phyloP scores from a whole-genome alignment of 75 land plant genomes.

The Cryptomeria japonica region DNA sequence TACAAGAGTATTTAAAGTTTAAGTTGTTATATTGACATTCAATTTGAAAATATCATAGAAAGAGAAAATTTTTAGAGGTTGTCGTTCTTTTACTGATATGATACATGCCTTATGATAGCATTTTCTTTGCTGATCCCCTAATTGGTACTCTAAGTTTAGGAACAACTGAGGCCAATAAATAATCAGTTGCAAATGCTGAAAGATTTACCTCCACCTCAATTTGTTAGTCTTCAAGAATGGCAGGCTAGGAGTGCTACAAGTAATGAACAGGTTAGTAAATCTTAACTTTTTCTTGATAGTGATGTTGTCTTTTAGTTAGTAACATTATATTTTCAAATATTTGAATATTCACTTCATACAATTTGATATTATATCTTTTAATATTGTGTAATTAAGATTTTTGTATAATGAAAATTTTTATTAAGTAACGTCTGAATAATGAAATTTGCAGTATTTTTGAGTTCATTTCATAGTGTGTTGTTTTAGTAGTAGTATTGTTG shows the following conservation, averaged over 20 bases:
- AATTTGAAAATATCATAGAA: not conserved
- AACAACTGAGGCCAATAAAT: not conserved
- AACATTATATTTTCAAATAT: no score
- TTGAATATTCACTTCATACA: not conserved
- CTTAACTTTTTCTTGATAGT: not conserved
- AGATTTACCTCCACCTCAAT: not conserved
- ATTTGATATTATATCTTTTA: no score
- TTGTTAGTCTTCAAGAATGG: conserved; percentile 1
- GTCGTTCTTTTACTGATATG: not conserved
- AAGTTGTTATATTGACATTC: not conserved
- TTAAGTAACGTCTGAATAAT: no score
- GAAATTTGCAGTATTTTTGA: no score
- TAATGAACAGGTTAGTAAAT: not conserved
- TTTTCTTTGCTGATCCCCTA: not conserved
- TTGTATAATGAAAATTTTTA: no score
- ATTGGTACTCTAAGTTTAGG: not conserved
- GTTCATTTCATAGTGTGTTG: not conserved
- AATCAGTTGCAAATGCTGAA: not conserved
- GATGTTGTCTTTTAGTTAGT: not conserved
- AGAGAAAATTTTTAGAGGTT: no score
- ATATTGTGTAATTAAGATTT: no score
- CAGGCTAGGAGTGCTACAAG: not conserved
- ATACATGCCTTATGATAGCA: not conserved
- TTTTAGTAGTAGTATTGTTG: no score
- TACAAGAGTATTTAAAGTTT: not conserved